Conservation (phyloP, 2,329 filamentous ascomycete species). For the Dryadomyces quercus-mongolicae region DNA sequence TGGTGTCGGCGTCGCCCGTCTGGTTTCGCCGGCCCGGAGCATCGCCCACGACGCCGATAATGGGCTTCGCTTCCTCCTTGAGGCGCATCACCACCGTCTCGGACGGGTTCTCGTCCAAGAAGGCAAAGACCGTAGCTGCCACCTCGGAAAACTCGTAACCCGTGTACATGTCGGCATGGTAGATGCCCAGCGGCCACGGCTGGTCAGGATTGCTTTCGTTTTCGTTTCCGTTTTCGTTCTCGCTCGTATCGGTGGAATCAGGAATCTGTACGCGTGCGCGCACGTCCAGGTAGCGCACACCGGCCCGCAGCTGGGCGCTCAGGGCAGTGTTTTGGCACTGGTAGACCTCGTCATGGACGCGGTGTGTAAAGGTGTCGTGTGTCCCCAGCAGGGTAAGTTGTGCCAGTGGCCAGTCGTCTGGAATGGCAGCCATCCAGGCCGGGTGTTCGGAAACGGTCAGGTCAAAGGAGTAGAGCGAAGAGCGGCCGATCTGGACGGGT, state of each 20-base stretch:
- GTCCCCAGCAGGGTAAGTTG: constrained; percentile 38
- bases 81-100: constrained; percentile 38
- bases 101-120: constrained; percentile 30
- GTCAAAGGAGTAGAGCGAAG: constrained; percentile 30
- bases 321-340: constrained; percentile 38
- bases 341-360: constrained; percentile 21
- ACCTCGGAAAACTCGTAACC: constrained; percentile 31
- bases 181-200: constrained; percentile 29
- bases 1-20: background rate
- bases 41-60: constrained; percentile 14
- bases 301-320: constrained; percentile 29
- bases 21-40: constrained; percentile 1
- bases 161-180: constrained; percentile 32
- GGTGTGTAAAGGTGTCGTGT: constrained; percentile 40
- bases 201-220: too few species aligned
- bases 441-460: constrained; percentile 18
- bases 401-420: constrained; percentile 27
- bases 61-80: constrained; percentile 31
- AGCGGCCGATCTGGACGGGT: background rate
- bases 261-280: constrained; percentile 25
- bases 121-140: constrained; percentile 29
- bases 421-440: constrained; percentile 31
- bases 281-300: constrained; percentile 38
- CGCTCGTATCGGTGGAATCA: background rate
- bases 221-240: too few species aligned